Evolutionary conservation across 208 protist species (phyloP).

Genomic region (Wallacemonas rigidus): DNA sequence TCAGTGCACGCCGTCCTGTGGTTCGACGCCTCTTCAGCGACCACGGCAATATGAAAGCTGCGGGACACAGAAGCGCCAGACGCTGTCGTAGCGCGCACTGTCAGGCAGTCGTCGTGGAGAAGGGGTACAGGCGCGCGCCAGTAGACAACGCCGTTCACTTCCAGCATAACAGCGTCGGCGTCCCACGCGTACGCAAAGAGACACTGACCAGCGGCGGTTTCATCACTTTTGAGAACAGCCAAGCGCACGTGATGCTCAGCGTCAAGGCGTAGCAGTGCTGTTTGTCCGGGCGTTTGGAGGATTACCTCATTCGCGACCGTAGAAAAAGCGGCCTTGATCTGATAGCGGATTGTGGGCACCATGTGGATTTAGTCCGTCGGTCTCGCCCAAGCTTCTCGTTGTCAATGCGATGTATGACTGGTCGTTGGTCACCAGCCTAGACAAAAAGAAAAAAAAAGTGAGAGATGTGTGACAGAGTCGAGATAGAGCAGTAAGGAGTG

Average conservation of each 20-base stretch:
- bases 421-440: neutral
- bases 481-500: no score
- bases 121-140: constrained; percentile 12
- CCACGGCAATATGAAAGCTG: neutral
- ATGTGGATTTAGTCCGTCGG: neutral
- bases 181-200: constrained; percentile 13
- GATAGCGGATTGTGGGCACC: neutral
- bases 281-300: neutral
- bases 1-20: neutral
- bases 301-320: neutral
- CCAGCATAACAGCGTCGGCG: neutral
- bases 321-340: constrained; percentile 4
- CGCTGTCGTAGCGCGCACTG: neutral
- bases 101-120: neutral
- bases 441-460: constrained; percentile 17
- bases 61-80: neutral
- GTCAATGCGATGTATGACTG: neutral
- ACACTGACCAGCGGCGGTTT: neutral
- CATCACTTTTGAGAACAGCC: neutral
- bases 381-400: neutral
- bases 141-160: constrained; percentile 8
- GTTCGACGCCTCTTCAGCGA: neutral
- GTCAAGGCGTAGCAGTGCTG: neutral
- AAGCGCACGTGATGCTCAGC: neutral
- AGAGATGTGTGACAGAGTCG: no score